phyloP scores from a whole-genome alignment of 2,329 filamentous ascomycete genomes.

The Arthrobotrys entomopaga region DNA sequence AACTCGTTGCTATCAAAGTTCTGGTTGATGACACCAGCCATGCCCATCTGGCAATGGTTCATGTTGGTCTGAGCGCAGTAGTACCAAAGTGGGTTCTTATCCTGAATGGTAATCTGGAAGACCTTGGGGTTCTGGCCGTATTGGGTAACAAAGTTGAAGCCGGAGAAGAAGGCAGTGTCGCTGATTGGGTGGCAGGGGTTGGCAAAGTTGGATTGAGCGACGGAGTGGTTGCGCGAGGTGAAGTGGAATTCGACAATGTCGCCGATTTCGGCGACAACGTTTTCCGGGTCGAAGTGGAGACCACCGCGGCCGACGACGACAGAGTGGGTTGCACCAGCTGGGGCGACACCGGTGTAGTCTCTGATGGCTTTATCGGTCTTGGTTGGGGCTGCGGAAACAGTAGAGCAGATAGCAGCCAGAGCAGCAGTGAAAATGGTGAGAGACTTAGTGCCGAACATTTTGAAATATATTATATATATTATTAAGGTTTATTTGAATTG shows the following conservation, averaged over 20 bases:
- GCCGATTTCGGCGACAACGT: slow-evolving; percentile 65
- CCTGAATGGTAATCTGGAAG: slow-evolving; percentile 66
- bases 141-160: slow-evolving; percentile 61
- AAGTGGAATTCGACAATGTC: slow-evolving; percentile 69
- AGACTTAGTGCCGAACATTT: slow-evolving; percentile 48
- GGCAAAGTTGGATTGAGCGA: slow-evolving; percentile 64
- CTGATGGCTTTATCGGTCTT: slow-evolving; percentile 20
- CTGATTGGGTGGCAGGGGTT: slow-evolving; percentile 62
- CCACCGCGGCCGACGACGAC: slow-evolving; percentile 52
- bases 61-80: slow-evolving; percentile 65
- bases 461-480: slow-evolving; percentile 17
- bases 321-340: slow-evolving; percentile 44
- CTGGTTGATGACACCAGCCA: slow-evolving; percentile 67
- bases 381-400: slow-evolving; percentile 45
- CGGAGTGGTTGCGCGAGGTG: slow-evolving; percentile 67
- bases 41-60: slow-evolving; percentile 66
- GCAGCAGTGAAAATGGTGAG: slow-evolving; percentile 41
- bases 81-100: slow-evolving; percentile 65
- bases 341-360: slow-evolving; percentile 21
- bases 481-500: not conserved
- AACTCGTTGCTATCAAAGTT: slow-evolving; percentile 48
- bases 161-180: slow-evolving; percentile 63
- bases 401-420: slow-evolving; percentile 31
- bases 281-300: slow-evolving; percentile 67
- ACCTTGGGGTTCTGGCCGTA: slow-evolving; percentile 60